phyloP scores from a whole-genome alignment of 306 rosid species.

The Lupinus albus region DNA sequence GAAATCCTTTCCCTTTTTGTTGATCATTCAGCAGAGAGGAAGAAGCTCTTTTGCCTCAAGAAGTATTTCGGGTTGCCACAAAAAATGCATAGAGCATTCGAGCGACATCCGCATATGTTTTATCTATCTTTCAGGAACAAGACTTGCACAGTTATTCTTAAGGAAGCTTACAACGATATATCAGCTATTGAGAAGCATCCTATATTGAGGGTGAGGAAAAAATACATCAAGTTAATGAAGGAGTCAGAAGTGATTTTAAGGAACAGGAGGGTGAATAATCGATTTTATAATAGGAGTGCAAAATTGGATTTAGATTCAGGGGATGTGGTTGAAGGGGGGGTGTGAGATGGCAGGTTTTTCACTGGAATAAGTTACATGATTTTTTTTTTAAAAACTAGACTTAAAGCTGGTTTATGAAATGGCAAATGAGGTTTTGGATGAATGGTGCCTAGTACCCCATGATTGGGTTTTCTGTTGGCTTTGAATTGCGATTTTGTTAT shows the following conservation, averaged over 20 bases:
- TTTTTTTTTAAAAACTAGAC: not conserved
- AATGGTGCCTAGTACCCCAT: not conserved
- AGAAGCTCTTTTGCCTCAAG: constrained; percentile 76
- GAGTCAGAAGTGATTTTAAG: constrained; percentile 59
- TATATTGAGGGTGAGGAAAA: constrained; percentile 65
- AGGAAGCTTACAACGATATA: constrained; percentile 64
- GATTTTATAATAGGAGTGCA: constrained; percentile 33
- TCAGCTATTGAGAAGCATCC: constrained; percentile 71
- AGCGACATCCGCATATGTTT: constrained; percentile 83
- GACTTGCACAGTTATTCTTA: constrained; percentile 82
- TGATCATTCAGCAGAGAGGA: constrained; percentile 85
- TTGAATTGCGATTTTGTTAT: constrained; percentile 15
- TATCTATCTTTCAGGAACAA: constrained; percentile 72
- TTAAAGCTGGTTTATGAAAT: no score
- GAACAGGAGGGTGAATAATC: constrained; percentile 57
- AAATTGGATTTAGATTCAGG: constrained; percentile 47
- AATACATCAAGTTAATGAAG: constrained; percentile 70
- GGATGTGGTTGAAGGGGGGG: constrained; percentile 45
- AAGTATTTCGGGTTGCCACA: constrained; percentile 80
- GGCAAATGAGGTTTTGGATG: no score
- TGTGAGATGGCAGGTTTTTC: constrained; percentile 42
- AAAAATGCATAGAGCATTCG: constrained; percentile 84
- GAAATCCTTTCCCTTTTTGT: constrained; percentile 80
- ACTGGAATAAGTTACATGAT: constrained; percentile 28
- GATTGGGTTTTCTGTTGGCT: constrained; percentile 12